Conservation (phyloP, 1,139 yeast genomes). For the Sugiyamaella novakii region DNA sequence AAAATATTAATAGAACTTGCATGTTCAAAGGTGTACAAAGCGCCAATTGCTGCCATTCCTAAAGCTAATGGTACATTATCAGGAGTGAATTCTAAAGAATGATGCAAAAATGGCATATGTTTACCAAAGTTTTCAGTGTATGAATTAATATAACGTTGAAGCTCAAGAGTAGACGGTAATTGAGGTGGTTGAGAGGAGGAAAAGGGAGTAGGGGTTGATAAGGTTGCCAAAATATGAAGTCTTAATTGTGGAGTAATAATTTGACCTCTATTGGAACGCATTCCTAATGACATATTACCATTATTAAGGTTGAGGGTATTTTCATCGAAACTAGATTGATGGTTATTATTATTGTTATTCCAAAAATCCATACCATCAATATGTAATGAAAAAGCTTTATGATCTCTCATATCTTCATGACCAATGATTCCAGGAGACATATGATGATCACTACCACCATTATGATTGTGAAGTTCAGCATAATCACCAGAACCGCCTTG, state of each 20-base stretch:
- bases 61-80: constrained; percentile 77
- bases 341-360: constrained; percentile 23
- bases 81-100: constrained; percentile 59
- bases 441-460: constrained; percentile 20
- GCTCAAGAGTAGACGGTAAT: constrained; percentile 72
- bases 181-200: constrained; percentile 49
- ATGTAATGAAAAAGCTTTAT: constrained; percentile 21
- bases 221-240: constrained; percentile 59
- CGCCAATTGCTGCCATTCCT: constrained; percentile 87
- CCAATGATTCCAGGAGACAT: constrained; percentile 22
- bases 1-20: constrained; percentile 73
- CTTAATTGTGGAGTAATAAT: constrained; percentile 68
- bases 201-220: constrained; percentile 64
- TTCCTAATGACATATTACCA: constrained; percentile 18
- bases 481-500: neutral
- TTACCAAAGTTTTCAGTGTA: constrained; percentile 75
- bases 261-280: constrained; percentile 29
- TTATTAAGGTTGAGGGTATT: constrained; percentile 23
- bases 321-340: constrained; percentile 18
- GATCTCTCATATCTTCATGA: constrained; percentile 21
- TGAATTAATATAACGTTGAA: constrained; percentile 69
- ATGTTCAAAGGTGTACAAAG: constrained; percentile 80
- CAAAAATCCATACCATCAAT: constrained; percentile 23
- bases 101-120: constrained; percentile 81
- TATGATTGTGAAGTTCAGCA: constrained; percentile 2